Evolutionary conservation across 1,284 basidiomycete species (phyloP).

Genomic region (Rugiboletus extremiorientalis): DNA sequence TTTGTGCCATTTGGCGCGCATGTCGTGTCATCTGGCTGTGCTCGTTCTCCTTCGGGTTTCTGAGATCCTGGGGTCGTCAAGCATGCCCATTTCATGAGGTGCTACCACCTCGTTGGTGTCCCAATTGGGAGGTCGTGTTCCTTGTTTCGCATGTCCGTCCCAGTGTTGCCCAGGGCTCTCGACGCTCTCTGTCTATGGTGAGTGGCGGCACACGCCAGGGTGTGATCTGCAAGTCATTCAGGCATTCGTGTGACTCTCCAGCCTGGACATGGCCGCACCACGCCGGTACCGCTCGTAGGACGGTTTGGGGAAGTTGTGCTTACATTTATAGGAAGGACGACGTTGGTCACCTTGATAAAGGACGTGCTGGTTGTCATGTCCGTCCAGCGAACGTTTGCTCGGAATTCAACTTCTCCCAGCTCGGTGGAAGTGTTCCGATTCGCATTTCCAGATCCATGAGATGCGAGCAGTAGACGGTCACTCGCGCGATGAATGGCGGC

Average conservation of each 20-base stretch:
- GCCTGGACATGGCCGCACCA: constrained; percentile 12
- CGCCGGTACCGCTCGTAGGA: constrained; percentile 25
- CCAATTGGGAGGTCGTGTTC: neutral
- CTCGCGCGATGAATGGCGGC: neutral
- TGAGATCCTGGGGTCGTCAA: constrained; percentile 11
- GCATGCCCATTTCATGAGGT: constrained; percentile 23
- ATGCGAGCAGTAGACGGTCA: no score
- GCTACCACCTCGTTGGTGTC: constrained; percentile 11
- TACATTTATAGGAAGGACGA: constrained; percentile 17
- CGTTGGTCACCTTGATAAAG: constrained; percentile 8
- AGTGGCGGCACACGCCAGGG: neutral
- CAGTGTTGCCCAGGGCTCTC: neutral
- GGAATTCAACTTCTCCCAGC: constrained; percentile 3
- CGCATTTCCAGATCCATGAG: constrained; percentile 10
- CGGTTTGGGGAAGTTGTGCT: constrained; percentile 16
- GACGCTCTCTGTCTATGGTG: neutral
- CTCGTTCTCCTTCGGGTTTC: constrained; percentile 21
- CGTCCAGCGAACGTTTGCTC: constrained; percentile 18
- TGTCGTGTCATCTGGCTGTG: constrained; percentile 26
- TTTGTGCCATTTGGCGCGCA: neutral
- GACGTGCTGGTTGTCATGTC: constrained; percentile 30
- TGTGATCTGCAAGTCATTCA: constrained; percentile 6
- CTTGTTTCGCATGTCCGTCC: constrained; percentile 1
- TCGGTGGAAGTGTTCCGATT: constrained; percentile 14
- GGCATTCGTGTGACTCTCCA: neutral